Percentiles rank a stretch among this genome's conserved stretches.
Evolutionary conservation across 495 filamentous ascomycete genomes (phyloP).

Genomic region (Podospora fimiseda): DNA sequence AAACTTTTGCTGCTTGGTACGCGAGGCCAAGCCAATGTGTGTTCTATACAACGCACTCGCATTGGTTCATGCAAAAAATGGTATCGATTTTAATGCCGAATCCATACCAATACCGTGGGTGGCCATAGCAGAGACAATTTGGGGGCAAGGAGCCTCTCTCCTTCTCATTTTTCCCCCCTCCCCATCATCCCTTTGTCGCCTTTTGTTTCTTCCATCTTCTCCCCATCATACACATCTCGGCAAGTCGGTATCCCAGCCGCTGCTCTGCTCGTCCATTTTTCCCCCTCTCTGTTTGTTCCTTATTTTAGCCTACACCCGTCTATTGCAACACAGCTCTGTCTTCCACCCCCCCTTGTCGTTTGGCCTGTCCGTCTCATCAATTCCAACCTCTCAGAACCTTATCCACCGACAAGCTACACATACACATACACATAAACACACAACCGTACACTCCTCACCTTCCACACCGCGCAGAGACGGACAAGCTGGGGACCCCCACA

Average conservation of each 20-base stretch:
- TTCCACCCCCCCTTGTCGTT: too few species aligned
- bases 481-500: background rate
- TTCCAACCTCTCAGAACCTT: too few species aligned
- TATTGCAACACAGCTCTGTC: background rate
- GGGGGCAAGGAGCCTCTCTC: too few species aligned
- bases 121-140: background rate
- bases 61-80: constrained; percentile 7
- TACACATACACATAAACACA: too few species aligned
- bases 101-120: background rate
- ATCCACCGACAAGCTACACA: too few species aligned
- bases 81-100: background rate
- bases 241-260: background rate
- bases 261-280: background rate
- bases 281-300: background rate
- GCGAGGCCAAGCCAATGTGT: constrained; percentile 9
- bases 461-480: background rate
- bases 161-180: background rate
- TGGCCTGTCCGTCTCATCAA: too few species aligned
- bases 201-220: too few species aligned
- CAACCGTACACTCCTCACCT: too few species aligned
- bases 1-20: background rate
- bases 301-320: background rate
- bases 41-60: background rate
- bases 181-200: too few species aligned
- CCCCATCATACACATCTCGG: too few species aligned